Evolutionary conservation across 495 filamentous ascomycete species (phyloP), one percentile per base, ranked within the genome.

Genomic region (Penicillium diatomitis): DNA sequence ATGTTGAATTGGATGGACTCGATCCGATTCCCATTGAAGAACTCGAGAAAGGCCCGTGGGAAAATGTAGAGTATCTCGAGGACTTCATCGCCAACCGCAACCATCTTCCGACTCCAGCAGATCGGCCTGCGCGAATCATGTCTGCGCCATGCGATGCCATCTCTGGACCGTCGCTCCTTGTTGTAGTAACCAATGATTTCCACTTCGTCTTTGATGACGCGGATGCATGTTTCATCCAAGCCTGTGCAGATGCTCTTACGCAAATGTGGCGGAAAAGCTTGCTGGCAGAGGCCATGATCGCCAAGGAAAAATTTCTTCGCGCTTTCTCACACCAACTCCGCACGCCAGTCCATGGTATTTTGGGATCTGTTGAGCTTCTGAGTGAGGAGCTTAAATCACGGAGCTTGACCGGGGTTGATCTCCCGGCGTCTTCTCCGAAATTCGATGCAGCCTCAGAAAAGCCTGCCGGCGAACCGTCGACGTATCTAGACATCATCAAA

Each of bases 311-410:
- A n/a, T 53, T 57, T n/a, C 40, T 53, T 2, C 50, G 44, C 9
- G 54, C 42, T n/a, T 50, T 57, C 39, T 57, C 54, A 3, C 54
- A 57, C 42, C 54, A 57, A 32, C 47, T 57, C 3, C 47, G 54
- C 0, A 57, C 54, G 4, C 54, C 50, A 7, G 33, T 57, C 6
- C 50, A 57, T 36, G 54, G 50, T 2, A 57, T 53, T 27, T 44
- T 57, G 10, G 54, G 54, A 3, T 57, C 54, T 3, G 50, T 48
- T 32, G 54, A 57, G 10, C 50, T 53, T n/a, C 20, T 57, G 8
- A 39, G 39, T 1, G 54, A 57, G 12, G 50, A 57, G 34, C 33
- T 57, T 0, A 28, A 44, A 30, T 41, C 44, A 5, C 7, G 43
- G 27, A 44, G 20, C 9, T 34, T 41, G 10, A 20, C 8, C 11